Evolutionary conservation across 306 rosid species (phyloP).

Genomic region (Medicago lupulina): DNA sequence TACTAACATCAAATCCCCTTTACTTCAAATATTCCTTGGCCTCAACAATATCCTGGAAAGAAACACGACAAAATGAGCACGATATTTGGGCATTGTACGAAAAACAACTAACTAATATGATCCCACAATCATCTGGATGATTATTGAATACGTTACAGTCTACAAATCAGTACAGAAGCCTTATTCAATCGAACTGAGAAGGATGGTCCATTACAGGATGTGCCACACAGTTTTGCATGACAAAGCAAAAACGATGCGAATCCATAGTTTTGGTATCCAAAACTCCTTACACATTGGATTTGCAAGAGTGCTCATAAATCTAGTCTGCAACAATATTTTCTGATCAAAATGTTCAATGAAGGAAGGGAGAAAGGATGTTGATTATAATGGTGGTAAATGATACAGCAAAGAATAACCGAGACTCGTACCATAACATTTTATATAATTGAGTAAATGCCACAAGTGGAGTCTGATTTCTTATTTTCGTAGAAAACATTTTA

Average conservation of each 20-base stretch:
- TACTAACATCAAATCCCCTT: constrained; percentile 70
- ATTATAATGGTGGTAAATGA: background rate
- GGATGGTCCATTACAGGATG: constrained; percentile 16
- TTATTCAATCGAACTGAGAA: background rate
- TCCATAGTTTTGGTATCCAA: background rate
- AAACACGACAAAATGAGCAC: constrained; percentile 35
- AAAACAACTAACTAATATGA: constrained; percentile 1
- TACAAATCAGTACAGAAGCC: constrained; percentile 7
- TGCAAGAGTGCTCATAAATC: background rate
- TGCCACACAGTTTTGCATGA: background rate
- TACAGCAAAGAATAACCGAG: too few species aligned
- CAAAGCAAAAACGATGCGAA: constrained; percentile 1
- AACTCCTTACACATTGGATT: constrained; percentile 20
- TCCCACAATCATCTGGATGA: background rate
- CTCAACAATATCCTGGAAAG: constrained; percentile 69
- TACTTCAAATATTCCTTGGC: constrained; percentile 76
- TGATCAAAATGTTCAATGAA: background rate
- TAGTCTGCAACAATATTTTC: constrained; percentile 2
- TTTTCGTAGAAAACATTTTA: too few species aligned
- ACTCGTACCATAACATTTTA: too few species aligned
- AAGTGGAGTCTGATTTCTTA: too few species aligned
- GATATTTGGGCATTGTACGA: background rate
- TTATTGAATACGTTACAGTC: background rate
- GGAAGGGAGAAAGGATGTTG: constrained; percentile 15
- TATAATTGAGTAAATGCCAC: too few species aligned